Evolutionary conservation across 257 asterid species (phyloP), one percentile per base, ranked within the genome.

Genomic region (Salvia hispanica): DNA sequence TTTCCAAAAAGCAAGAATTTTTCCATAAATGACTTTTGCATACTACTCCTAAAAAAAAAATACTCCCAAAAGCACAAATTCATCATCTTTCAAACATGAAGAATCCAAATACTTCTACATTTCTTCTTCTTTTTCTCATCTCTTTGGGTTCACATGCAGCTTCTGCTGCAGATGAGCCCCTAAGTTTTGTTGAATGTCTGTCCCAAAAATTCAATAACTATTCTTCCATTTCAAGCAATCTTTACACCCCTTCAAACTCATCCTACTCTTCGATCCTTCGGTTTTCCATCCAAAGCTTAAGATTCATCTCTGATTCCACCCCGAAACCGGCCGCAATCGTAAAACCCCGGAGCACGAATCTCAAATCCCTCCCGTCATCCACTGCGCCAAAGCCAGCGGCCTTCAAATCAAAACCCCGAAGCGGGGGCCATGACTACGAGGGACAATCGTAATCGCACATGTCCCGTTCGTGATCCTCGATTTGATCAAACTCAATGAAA

Each of bases 381-480:
- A 3, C 11, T 79, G 83, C 2, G 60, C 80, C 21, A 71, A 57
- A n/a, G 16, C 52, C 9, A 33, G 8, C 2, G 79, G 36, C 12
- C 2, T 75, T 1, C 48, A 81, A 12, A 70, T 74, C 37, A 61
- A 79, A 62, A 70, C 36, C n/a, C 0, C 58, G 79, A 16, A 70
- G 86, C 7, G 83, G 81, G 3, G 85, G 85, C 53, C 85, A 80
- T 25, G 84, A 80, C 70, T 66, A 47, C 12, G 84, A 76, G 58
- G 84, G 79, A 2, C 81, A 75, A 0, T 81, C 85, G 5, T 78
- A 59, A 58, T 58, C 0, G 67, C 84, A 1, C 43, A 43, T 3
- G 14, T 62, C 13, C 78, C 80, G 0, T 81, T 81, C 9, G 58
- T 70, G 13, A 14, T 78, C 63, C 12, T 81, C 2, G 83, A 81